Evolutionary conservation across 169 alveolate species (phyloP).

Genomic region (Cryptosporidium ryanae): DNA sequence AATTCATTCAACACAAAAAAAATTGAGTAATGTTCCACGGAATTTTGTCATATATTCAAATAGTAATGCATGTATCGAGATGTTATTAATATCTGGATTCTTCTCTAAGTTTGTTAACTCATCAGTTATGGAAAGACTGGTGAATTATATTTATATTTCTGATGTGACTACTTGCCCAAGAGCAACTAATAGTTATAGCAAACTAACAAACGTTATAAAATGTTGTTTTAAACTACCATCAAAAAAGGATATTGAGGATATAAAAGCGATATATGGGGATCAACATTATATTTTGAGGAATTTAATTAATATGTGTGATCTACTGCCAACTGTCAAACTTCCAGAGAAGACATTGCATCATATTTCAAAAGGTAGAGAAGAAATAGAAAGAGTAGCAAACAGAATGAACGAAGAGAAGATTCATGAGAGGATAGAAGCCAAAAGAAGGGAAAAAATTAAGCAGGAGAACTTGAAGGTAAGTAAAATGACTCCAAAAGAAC

Average conservation of each 20-base stretch:
- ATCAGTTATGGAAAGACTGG: background rate
- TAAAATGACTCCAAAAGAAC: constrained; percentile 68
- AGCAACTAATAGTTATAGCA: constrained; percentile 38
- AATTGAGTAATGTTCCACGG: constrained; percentile 1
- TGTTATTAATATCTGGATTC: background rate
- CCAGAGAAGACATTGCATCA: constrained; percentile 59
- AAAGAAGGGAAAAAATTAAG: constrained; percentile 38
- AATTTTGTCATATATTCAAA: constrained; percentile 14
- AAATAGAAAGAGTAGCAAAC: constrained; percentile 24
- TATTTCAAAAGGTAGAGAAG: constrained; percentile 17
- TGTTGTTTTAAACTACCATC: constrained; percentile 20
- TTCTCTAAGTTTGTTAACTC: constrained; percentile 27
- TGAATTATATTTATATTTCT: constrained; percentile 57
- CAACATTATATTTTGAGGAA: constrained; percentile 24
- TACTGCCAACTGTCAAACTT: constrained; percentile 1
- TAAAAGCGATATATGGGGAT: background rate
- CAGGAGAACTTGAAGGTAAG: constrained; percentile 31
- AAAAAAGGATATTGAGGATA: constrained; percentile 11
- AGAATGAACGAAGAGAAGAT: constrained; percentile 15
- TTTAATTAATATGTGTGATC: constrained; percentile 24
- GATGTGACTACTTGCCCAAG: constrained; percentile 69
- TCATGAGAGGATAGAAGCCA: constrained; percentile 33
- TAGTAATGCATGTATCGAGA: constrained; percentile 58
- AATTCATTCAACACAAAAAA: constrained; percentile 54
- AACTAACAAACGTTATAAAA: constrained; percentile 20